These are phyloP conservation scores for Trichoderma reesei DNA, from an alignment of 495 filamentous ascomycete genomes.

Conservation along the genomic window DNA sequence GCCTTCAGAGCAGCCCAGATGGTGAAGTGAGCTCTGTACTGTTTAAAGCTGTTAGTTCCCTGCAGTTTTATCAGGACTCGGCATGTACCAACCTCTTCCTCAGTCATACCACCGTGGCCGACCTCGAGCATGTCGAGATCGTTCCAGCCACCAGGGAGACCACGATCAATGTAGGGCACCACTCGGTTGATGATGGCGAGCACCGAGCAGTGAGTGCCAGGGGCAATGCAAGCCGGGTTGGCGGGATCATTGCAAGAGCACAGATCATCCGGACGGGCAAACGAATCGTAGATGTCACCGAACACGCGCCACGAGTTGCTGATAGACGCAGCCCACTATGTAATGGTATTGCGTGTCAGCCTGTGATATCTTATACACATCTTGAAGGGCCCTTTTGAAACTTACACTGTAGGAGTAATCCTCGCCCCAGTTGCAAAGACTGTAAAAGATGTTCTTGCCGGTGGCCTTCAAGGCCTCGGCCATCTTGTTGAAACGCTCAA, in stretches of 20 bases:
- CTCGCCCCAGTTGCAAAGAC: slow-evolving; percentile 4
- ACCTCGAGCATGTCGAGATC: slow-evolving; percentile 62
- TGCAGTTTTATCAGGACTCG: too few species aligned
- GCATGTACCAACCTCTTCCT: background rate
- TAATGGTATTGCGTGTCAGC: background rate
- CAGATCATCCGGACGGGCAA: slow-evolving; percentile 1
- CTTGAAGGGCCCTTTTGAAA: too few species aligned
- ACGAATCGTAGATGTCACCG: background rate
- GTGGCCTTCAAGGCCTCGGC: background rate
- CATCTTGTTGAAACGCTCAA: background rate
- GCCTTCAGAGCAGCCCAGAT: slow-evolving; percentile 34
- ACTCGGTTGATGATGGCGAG: slow-evolving; percentile 2
- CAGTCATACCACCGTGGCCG: slow-evolving; percentile 45
- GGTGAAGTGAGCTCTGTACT: slow-evolving; percentile 32
- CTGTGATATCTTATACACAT: background rate
- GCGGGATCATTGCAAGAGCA: slow-evolving; percentile 3
- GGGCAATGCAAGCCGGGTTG: slow-evolving; percentile 4
- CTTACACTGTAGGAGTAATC: slow-evolving; percentile 2
- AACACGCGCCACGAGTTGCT: background rate
- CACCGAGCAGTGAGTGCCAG: slow-evolving; percentile 2
- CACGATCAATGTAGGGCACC: background rate
- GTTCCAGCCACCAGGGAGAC: slow-evolving; percentile 40
- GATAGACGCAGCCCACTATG: background rate
- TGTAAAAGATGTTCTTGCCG: slow-evolving; percentile 3
- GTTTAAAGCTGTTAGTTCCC: background rate